Base-by-base conservation (phyloP, 2,329 filamentous ascomycete species). In the Aspergillus versicolor region DNA sequence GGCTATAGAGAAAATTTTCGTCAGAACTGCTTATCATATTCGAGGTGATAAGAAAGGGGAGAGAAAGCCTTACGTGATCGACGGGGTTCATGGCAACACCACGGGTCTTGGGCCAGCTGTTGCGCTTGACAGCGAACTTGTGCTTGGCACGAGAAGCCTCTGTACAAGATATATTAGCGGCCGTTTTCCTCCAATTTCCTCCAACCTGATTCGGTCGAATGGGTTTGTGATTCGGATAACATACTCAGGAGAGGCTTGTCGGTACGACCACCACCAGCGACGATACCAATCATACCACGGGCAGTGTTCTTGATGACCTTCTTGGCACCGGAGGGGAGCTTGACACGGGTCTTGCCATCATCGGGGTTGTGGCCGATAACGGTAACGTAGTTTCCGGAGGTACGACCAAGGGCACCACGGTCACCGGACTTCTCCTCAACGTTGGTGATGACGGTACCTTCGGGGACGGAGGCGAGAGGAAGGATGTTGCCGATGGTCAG, bases 21-120 rank as follows among this genome's bases (percentile, higher is more conserved):
- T 67, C 54, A 70, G 64, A 61, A 27, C 53, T 49, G 45, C 48
- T 57, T 34, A 19, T n/a, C 46, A n/a, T 32, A 17, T 24, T 52
- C 24, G 17, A 52, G 38, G 46, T 12, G 17, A 13, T 17, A 17
- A 13, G n/a, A 24, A 27, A 38, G 15, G 8, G 24, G n/a, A 37
- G 55, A 49, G 40, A 30, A 32, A 50, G 64, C 67, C 81, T 77
- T 82, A 83, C 81, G 88, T 99, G 94, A 84, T 99, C 94, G 76
- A 99, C 94, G 75, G 94, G 94, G 86, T 99, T 99, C 94, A 99
- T 99, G 82, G 94, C 94, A 89, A 99, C 94, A 97, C 94, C 94
- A 94, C 94, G 93, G 87, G 94, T 99, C 91, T 96, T 97, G 83
- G 94, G 94, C 94, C 94, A 99, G 78, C 88, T 93, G 91, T 99